Conservation (phyloP, 495 filamentous ascomycete species). For the Usnea hakonensis region DNA sequence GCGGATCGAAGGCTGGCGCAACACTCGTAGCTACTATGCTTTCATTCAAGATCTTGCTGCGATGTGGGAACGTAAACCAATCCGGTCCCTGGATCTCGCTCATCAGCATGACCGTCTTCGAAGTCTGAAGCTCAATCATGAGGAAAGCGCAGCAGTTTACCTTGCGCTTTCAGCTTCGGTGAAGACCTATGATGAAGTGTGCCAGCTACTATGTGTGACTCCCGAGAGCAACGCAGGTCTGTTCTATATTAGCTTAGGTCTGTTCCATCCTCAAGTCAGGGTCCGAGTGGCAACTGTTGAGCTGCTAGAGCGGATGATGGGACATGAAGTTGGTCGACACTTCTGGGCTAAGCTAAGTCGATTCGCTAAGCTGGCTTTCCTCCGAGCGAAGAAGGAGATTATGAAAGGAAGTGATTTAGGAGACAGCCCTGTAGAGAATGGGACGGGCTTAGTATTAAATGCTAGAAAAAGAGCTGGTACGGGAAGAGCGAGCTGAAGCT, state of each 20-base stretch:
- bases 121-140: slow-evolving; percentile 60
- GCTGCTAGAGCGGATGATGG: slow-evolving; percentile 71
- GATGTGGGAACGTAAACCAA: slow-evolving; percentile 53
- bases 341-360: slow-evolving; percentile 83
- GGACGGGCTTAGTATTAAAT: slow-evolving; percentile 9
- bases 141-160: slow-evolving; percentile 72
- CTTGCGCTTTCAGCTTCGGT: slow-evolving; percentile 67
- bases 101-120: slow-evolving; percentile 90
- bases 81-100: slow-evolving; percentile 76
- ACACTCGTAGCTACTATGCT: slow-evolving; percentile 87
- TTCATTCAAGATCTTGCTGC: slow-evolving; percentile 76
- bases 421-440: slow-evolving; percentile 12
- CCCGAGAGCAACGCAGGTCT: slow-evolving; percentile 83
- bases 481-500: neutral
- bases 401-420: slow-evolving; percentile 11
- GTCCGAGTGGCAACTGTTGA: slow-evolving; percentile 72
- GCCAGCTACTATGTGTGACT: slow-evolving; percentile 75
- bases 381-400: slow-evolving; percentile 33
- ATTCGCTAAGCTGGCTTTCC: slow-evolving; percentile 71
- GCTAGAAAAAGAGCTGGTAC: slow-evolving; percentile 12
- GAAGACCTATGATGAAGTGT: slow-evolving; percentile 78
- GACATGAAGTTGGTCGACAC: slow-evolving; percentile 84
- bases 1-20: slow-evolving; percentile 92
- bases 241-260: slow-evolving; percentile 82
- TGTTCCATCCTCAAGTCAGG: slow-evolving; percentile 82